Base-by-base conservation (phyloP, 352 stramenopile species). In the Phytophthora gonapodyides region DNA sequence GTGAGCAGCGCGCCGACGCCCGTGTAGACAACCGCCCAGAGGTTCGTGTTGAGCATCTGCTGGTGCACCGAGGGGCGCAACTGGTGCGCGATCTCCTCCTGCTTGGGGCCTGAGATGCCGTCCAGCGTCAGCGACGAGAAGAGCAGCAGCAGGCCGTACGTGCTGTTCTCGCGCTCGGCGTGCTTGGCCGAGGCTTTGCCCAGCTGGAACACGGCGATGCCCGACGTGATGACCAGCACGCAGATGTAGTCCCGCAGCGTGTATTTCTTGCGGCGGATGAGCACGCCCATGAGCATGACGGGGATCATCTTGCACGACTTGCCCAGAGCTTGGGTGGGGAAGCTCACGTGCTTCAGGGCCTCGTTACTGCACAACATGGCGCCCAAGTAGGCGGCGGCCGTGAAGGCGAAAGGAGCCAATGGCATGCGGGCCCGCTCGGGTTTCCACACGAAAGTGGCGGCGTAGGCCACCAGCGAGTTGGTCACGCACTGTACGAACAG, bases 261-360 rank as follows among this genome's bases (percentile, higher is more conserved):
- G 72, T 97, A 97, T 46, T 93, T 90, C 61, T 97, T 97, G 57
- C 89, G 80, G n/a, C 89, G 85, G 57, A 97, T 93, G 65, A 97
- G 70, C 46, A 97, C 90, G 48, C 90, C 90, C 84, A 97, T 97
- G 67, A 97, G 65, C 91, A 97, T 97, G 45, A 99, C 97, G 5
- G 97, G 97, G 53, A 98, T 98, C 97, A 99, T 99, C 75, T 99
- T 99, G 71, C 96, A 98, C 69, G 85, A 98, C 76, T 99, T 99
- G 45, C 94, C 97, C 10, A 99, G 85, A n/a, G 97, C 98, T 59
- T 98, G 95, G 10, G 98, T 98, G 15, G 97, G 97, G 80, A 99
- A 99, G 63, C 82, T 96, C 65, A 99, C 86, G 76, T 97, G 90
- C 70, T 97, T 97, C 31, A 97, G 77, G 30, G 91, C 87, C 61